Conservation (phyloP, 1,284 basidiomycete species). For the Papiliotrema fonsecae region DNA sequence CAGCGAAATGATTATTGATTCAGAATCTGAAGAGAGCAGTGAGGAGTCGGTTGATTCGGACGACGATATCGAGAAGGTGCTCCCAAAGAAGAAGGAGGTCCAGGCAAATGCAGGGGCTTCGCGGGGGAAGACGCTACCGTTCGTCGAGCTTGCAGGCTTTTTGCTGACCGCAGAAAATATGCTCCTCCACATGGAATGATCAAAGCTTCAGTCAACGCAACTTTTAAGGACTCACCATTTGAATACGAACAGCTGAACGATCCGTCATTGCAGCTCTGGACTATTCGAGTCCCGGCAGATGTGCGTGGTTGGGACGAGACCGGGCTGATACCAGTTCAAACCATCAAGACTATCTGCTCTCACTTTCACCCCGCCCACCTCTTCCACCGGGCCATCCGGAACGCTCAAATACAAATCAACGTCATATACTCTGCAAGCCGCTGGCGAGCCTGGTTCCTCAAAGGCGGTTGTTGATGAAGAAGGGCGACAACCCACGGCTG, state of each 20-base stretch:
- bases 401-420: constrained; percentile 25
- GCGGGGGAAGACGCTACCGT: no score
- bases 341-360: constrained; percentile 29
- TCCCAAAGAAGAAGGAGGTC: constrained; percentile 12
- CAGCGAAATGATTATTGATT: no score
- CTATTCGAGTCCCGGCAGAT: constrained; percentile 40
- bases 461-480: constrained; percentile 17
- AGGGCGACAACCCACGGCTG: constrained; percentile 28
- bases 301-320: constrained; percentile 16
- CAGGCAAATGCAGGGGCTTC: constrained; percentile 7
- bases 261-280: constrained; percentile 42
- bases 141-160: neutral
- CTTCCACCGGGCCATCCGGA: neutral
- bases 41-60: constrained; percentile 18
- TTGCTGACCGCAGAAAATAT: constrained; percentile 22
- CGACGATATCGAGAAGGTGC: constrained; percentile 24
- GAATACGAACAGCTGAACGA: constrained; percentile 37
- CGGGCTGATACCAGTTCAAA: constrained; percentile 31
- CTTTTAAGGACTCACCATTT: constrained; percentile 32
- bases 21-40: neutral
- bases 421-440: constrained; percentile 25
- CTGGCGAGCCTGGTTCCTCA: constrained; percentile 11
- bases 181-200: constrained; percentile 39
- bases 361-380: constrained; percentile 7
- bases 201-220: constrained; percentile 17